Evolutionary conservation across 2,329 filamentous ascomycete genomes (phyloP).

Genomic region (Penicillium sp.): DNA sequence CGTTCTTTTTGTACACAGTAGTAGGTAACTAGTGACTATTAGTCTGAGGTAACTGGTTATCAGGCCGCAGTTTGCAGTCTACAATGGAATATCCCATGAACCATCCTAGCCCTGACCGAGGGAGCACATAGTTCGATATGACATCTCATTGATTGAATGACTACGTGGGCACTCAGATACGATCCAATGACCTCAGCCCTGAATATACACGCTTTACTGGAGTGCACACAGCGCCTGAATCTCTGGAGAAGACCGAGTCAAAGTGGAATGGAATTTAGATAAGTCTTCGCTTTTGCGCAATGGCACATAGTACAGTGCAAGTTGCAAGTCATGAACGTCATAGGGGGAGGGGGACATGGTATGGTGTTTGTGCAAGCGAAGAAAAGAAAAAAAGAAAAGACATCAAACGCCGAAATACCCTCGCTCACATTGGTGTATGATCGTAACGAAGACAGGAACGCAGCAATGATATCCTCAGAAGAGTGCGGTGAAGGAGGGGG

Average conservation of each 20-base stretch:
- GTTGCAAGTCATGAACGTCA: conserved; percentile 16
- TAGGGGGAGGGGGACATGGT: conserved; percentile 9
- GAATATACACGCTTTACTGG: neutral
- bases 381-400: conserved; percentile 2
- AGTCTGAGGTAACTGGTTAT: too few species aligned
- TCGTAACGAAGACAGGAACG: neutral
- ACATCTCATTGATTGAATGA: too few species aligned
- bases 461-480: conserved; percentile 1
- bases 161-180: neutral
- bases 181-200: neutral
- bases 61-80: too few species aligned
- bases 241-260: neutral
- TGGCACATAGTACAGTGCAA: conserved; percentile 12
- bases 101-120: too few species aligned
- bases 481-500: neutral
- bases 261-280: conserved; percentile 8
- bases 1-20: too few species aligned
- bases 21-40: too few species aligned
- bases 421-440: conserved; percentile 28
- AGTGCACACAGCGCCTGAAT: neutral
- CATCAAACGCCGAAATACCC: conserved; percentile 32
- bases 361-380: conserved; percentile 16
- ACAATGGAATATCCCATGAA: too few species aligned
- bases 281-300: conserved; percentile 16
- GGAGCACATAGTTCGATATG: too few species aligned